Conservation (phyloP, 2,329 filamentous ascomycete genomes). For the Colletotrichum australisinense region DNA sequence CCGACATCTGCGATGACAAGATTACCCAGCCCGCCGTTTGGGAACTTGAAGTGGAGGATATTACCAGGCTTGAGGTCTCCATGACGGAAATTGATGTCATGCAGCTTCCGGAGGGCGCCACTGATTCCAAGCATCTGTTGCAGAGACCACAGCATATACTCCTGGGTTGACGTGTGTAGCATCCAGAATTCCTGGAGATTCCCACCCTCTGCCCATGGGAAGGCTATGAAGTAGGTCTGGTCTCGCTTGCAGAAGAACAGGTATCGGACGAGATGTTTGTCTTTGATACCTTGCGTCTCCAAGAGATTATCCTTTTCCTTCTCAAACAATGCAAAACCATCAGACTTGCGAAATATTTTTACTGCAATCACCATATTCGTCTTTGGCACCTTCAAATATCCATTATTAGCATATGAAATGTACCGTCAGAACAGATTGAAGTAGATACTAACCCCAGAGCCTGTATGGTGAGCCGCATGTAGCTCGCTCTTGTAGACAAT, state of each 20-base stretch:
- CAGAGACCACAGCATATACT: background rate
- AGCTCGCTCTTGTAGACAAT: background rate
- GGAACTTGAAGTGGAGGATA: constrained; percentile 7
- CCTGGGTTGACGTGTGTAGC: background rate
- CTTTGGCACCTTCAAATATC: background rate
- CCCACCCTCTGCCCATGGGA: constrained; percentile 21
- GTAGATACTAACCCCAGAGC: background rate
- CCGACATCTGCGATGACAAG: constrained; percentile 20
- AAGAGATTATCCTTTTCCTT: background rate
- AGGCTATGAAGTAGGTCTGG: background rate
- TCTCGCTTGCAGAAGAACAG: background rate
- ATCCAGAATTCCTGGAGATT: constrained; percentile 14
- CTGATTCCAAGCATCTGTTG: constrained; percentile 15
- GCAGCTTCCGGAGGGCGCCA: background rate
- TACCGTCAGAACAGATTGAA: background rate
- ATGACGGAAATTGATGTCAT: constrained; percentile 13
- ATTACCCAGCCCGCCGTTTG: background rate
- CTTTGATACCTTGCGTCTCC: background rate
- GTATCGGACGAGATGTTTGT: constrained; percentile 6
- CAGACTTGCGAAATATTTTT: background rate
- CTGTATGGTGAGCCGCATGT: background rate
- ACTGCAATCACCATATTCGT: background rate
- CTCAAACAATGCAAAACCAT: background rate
- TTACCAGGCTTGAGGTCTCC: constrained; percentile 23
- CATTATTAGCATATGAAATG: background rate